These are phyloP conservation scores for Solanum bukasovii DNA, from an alignment of 257 asterid species.

Conservation along the genomic window DNA sequence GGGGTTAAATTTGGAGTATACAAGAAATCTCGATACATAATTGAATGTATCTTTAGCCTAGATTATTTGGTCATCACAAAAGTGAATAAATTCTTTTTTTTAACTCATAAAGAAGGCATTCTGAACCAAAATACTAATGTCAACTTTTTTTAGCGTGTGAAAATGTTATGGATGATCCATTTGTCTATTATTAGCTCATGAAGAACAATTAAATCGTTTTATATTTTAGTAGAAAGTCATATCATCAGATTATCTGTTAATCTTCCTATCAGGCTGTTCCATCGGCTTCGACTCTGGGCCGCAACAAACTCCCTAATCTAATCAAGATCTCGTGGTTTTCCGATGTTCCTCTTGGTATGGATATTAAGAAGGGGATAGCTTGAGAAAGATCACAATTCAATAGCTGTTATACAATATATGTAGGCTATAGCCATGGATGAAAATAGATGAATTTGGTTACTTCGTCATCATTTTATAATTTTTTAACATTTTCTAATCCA, in stretches of 20 bases:
- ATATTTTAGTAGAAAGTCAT: not conserved
- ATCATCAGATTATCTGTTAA: not conserved
- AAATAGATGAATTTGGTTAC: not conserved
- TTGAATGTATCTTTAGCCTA: not conserved
- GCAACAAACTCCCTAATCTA: not conserved
- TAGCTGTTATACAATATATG: not conserved
- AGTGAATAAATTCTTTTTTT: not conserved
- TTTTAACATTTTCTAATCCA: not conserved
- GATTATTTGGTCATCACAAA: not conserved
- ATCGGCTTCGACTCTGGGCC: not conserved
- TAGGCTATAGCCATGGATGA: not conserved
- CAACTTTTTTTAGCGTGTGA: not conserved
- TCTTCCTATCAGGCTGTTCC: not conserved
- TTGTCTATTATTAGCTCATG: not conserved
- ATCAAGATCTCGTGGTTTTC: no score
- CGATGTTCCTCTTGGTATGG: no score
- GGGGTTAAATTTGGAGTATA: no score
- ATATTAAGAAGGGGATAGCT: not conserved
- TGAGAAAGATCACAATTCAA: not conserved
- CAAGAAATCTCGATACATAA: no score
- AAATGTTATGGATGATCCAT: not conserved
- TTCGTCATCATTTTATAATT: not conserved
- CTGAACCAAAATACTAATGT: not conserved
- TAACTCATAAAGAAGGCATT: not conserved
- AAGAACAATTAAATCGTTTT: not conserved